Base-by-base conservation (phyloP, 2,329 filamentous ascomycete species). In the Xylaria arbuscula region DNA sequence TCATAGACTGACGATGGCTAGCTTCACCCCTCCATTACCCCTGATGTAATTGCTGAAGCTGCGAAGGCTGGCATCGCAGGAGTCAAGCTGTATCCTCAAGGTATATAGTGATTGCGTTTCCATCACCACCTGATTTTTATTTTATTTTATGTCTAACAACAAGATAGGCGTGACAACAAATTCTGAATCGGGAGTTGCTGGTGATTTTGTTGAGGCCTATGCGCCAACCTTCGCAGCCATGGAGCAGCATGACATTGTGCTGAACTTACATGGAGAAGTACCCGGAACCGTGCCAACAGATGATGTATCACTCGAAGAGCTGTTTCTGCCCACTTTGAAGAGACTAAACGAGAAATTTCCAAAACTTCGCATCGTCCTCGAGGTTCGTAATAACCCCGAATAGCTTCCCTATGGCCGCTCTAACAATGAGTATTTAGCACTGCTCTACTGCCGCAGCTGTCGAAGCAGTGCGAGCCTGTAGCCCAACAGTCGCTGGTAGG, bases 261-360 rank as follows among this genome's bases (percentile, higher is more conserved):
- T 97, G 50, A 98, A 98, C 81, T 84, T 98, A n/a, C 94, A 98
- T 79, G 95, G 94, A 72, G 95, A 98, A 81, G 88, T 91, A n/a
- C 90, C 81, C 2, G 80, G 80, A 65, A 77, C 79, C 3, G 76
- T 81, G 55, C 79, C 89, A 0, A 85, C 85, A 1, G 83, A 83
- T n/a, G 79, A 77, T 28, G 71, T 79, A 38, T 83, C 83, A 0
- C 76, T 84, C 3, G 83, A 85, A 72, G 82, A 84, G 70, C 81
- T 81, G 9, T 98, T 98, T 82, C 84, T 98, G 9, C 94, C 94
- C 0, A 95, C 91, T 0, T 84, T 98, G 40, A 84, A 87, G 71
- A 86, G 87, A 19, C 86, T 98, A 1, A 93, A 97, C 76, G 81
- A 86, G 24, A 84, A 84, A 32, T 98, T 97, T 79, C 94, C 95